phyloP scores from a whole-genome alignment of 2,329 filamentous ascomycete genomes.

The Diaporthe caulivora region DNA sequence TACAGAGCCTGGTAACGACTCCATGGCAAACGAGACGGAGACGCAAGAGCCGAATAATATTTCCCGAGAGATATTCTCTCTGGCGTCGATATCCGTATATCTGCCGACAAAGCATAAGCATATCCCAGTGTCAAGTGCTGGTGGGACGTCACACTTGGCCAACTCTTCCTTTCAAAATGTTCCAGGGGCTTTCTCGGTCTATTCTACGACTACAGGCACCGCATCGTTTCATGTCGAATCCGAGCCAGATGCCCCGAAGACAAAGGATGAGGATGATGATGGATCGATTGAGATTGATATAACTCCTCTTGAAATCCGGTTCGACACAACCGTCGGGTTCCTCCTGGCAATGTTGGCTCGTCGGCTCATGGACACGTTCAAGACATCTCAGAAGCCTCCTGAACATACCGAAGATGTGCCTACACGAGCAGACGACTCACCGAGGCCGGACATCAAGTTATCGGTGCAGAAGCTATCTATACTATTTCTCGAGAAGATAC shows the following conservation, averaged over 20 bases:
- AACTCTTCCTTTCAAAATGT: conserved; percentile 52
- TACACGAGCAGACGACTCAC: conserved; percentile 38
- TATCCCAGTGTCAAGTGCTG: conserved; percentile 49
- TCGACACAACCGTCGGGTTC: conserved; percentile 69
- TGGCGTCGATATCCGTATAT: conserved; percentile 66
- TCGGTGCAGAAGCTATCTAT: conserved; percentile 63
- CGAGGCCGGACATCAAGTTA: conserved; percentile 58
- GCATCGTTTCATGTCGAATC: conserved; percentile 34
- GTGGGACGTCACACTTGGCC: conserved; percentile 15
- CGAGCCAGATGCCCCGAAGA: conserved; percentile 35
- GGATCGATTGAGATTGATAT: conserved; percentile 62
- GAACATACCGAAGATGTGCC: conserved; percentile 38
- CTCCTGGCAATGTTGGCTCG: conserved; percentile 64
- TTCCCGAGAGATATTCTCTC: conserved; percentile 66
- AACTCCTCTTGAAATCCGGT: conserved; percentile 65
- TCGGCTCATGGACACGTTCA: conserved; percentile 61
- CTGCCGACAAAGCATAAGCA: conserved; percentile 64
- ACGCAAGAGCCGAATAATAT: conserved; percentile 67
- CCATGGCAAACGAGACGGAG: conserved; percentile 58
- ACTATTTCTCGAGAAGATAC: conserved; percentile 67
- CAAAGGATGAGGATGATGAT: conserved; percentile 43
- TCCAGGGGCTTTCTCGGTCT: conserved; percentile 72
- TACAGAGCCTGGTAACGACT: conserved; percentile 38
- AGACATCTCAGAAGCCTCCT: conserved; percentile 38
- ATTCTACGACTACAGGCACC: conserved; percentile 43